Evolutionary conservation across 768 basidiomycete genomes (phyloP).

Genomic region (Steccherinum ochraceum): DNA sequence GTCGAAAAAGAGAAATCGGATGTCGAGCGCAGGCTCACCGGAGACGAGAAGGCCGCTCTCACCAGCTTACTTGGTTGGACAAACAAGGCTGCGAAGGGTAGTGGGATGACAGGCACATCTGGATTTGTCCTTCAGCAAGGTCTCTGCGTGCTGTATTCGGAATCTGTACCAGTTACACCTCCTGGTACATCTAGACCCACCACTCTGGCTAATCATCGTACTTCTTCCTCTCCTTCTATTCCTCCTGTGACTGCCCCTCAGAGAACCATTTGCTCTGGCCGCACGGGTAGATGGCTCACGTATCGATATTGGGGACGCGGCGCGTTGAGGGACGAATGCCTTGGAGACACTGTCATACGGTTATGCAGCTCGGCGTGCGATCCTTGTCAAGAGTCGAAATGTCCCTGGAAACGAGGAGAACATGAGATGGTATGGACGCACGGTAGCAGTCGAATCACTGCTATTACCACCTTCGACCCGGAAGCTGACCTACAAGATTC

Average conservation of each 20-base stretch:
- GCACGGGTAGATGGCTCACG: constrained; percentile 39
- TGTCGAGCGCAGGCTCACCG: constrained; percentile 35
- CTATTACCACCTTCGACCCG: constrained; percentile 9
- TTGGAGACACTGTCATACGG: constrained; percentile 39
- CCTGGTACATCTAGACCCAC: constrained; percentile 11
- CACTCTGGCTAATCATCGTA: constrained; percentile 10
- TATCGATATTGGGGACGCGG: constrained; percentile 42
- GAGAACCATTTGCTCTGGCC: constrained; percentile 31
- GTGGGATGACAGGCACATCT: constrained; percentile 40
- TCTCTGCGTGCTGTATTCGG: constrained; percentile 44
- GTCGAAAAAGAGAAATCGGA: constrained; percentile 42
- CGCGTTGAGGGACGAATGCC: constrained; percentile 18
- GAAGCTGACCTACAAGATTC: background rate
- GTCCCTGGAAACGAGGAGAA: constrained; percentile 25
- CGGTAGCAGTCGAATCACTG: constrained; percentile 24
- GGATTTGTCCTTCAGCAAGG: constrained; percentile 58
- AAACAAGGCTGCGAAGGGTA: constrained; percentile 28
- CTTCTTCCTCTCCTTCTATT: constrained; percentile 8
- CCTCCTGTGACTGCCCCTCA: background rate
- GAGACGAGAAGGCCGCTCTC: constrained; percentile 52
- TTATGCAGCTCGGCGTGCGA: constrained; percentile 25
- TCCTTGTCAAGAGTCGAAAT: constrained; percentile 35
- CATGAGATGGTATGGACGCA: constrained; percentile 43
- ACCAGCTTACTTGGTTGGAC: constrained; percentile 58
- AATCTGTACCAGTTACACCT: constrained; percentile 24